phyloP scores from a whole-genome alignment of 805 yeast species.

The Saturnispora bothae region DNA sequence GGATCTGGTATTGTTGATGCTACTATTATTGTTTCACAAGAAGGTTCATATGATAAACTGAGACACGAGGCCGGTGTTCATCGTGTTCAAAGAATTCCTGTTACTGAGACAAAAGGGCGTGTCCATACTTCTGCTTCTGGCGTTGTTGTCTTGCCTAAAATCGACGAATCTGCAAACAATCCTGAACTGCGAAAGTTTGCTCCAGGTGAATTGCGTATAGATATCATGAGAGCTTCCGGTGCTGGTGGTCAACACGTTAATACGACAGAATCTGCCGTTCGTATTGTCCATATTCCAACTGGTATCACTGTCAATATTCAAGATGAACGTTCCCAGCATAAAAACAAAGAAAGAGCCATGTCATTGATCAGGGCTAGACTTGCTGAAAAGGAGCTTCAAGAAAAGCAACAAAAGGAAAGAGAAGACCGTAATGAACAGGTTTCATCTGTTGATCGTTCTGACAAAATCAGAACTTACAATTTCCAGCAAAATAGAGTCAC shows the following conservation, averaged over 20 bases:
- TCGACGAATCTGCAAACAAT: constrained; percentile 38
- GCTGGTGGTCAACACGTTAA: constrained; percentile 56
- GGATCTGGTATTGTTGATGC: constrained; percentile 72
- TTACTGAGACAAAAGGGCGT: constrained; percentile 87
- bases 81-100: constrained; percentile 89
- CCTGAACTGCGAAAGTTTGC: constrained; percentile 44
- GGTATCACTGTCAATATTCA: constrained; percentile 86
- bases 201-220: constrained; percentile 83
- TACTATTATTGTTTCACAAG: constrained; percentile 58
- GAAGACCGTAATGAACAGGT: constrained; percentile 73
- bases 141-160: constrained; percentile 82
- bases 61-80: constrained; percentile 93
- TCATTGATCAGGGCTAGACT: constrained; percentile 70
- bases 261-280: constrained; percentile 70
- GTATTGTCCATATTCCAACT: constrained; percentile 84
- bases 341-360: constrained; percentile 88
- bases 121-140: constrained; percentile 96
- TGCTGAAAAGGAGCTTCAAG: constrained; percentile 67
- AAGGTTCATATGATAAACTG: constrained; percentile 64
- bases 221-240: constrained; percentile 65
- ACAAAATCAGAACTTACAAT: constrained; percentile 88
- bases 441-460: constrained; percentile 78
- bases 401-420: constrained; percentile 54
- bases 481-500: constrained; percentile 88
- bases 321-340: constrained; percentile 91